Evolutionary conservation across 768 basidiomycete genomes (phyloP).

Genomic region (Boletus edulis): DNA sequence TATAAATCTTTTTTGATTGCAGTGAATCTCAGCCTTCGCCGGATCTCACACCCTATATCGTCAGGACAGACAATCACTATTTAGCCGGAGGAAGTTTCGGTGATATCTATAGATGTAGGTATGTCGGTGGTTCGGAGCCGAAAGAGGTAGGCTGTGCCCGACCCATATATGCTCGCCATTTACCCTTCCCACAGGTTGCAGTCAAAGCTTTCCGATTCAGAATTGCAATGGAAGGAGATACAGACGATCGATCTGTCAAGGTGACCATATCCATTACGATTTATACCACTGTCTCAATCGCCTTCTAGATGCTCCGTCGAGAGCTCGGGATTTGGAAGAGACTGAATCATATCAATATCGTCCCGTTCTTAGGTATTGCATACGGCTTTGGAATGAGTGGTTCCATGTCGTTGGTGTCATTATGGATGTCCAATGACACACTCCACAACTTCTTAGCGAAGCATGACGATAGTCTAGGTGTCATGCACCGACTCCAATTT

Average conservation of each 20-base stretch:
- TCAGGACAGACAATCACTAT: background rate
- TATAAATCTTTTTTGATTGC: no score
- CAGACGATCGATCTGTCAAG: background rate
- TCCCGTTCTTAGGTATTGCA: conserved; percentile 20
- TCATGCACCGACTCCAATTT: conserved; percentile 8
- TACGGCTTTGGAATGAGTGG: conserved; percentile 22
- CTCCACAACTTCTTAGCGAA: conserved; percentile 15
- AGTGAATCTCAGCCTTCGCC: background rate
- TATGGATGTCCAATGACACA: conserved; percentile 30
- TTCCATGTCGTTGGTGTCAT: conserved; percentile 27
- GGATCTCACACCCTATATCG: background rate
- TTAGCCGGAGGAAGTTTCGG: background rate
- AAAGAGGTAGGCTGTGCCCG: background rate
- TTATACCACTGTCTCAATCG: background rate
- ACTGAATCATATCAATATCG: conserved; percentile 23
- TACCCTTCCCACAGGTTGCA: conserved; percentile 14
- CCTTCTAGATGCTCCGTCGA: conserved; percentile 20
- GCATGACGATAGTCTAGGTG: background rate
- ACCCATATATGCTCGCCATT: background rate
- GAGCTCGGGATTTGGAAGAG: conserved; percentile 31
- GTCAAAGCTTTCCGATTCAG: conserved; percentile 21
- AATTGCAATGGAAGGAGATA: background rate
- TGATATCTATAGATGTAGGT: conserved; percentile 2
- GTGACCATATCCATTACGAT: background rate
- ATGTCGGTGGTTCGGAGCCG: background rate